Percentiles rank a stretch among this genome's conserved stretches.
phyloP scores from a whole-genome alignment of 352 stramenopile genomes.

The Elongisporangium undulatum region DNA sequence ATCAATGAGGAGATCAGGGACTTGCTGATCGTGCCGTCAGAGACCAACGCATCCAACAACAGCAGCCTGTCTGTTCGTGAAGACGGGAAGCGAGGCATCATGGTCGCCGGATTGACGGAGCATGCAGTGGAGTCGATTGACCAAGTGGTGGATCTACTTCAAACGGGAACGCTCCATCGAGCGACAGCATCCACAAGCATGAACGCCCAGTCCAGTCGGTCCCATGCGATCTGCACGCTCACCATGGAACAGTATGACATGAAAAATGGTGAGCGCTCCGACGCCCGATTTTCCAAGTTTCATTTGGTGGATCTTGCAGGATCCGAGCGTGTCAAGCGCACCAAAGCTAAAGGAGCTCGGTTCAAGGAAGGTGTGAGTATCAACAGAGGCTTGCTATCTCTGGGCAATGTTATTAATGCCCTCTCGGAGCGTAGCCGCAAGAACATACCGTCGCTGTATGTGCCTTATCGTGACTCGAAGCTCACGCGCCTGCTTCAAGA shows the following conservation, averaged over 20 bases:
- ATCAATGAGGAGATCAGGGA: constrained; percentile 97
- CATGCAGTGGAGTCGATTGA: constrained; percentile 55
- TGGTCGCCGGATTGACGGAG: constrained; percentile 82
- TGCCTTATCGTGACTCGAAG: constrained; percentile 91
- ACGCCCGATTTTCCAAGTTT: constrained; percentile 83
- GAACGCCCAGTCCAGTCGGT: constrained; percentile 79
- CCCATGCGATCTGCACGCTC: constrained; percentile 88
- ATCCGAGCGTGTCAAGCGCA: constrained; percentile 90
- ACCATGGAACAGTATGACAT: constrained; percentile 68
- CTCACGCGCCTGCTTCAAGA: constrained; percentile 88
- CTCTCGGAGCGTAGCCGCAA: constrained; percentile 80
- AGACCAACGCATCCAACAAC: constrained; percentile 12
- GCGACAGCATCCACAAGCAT: constrained; percentile 68
- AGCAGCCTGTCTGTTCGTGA: constrained; percentile 76
- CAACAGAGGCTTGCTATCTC: constrained; percentile 91
- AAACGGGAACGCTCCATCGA: constrained; percentile 36
- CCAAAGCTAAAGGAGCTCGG: constrained; percentile 73
- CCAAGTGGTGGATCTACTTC: constrained; percentile 39
- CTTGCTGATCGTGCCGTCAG: constrained; percentile 55
- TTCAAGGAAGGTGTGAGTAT: constrained; percentile 94
- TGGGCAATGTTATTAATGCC: constrained; percentile 95
- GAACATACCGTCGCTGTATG: constrained; percentile 26
- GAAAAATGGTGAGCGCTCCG: constrained; percentile 12
- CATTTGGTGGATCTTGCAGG: constrained; percentile 95
- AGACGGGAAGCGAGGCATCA: constrained; percentile 86